phyloP scores from a whole-genome alignment of 2,329 filamentous ascomycete species.

The Clonostachys rhizophaga region DNA sequence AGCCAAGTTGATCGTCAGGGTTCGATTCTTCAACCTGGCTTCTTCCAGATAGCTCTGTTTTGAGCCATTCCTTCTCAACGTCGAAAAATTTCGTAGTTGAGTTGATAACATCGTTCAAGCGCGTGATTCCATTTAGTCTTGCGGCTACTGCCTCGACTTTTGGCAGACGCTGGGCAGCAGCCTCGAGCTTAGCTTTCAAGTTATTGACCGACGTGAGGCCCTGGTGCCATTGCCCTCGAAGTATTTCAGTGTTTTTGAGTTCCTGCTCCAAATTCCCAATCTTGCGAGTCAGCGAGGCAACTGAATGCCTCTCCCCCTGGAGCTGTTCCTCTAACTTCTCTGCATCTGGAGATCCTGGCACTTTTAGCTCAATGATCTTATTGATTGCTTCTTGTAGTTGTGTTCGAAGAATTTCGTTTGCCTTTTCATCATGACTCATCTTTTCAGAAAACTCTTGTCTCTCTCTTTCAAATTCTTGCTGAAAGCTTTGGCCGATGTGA shows the following conservation, averaged over 20 bases:
- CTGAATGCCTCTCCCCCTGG: neutral
- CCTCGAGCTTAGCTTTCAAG: neutral
- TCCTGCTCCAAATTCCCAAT: neutral
- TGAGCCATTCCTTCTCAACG: neutral
- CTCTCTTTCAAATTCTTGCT: neutral
- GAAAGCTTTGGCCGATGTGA: no score
- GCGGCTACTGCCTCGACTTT: conserved; percentile 2
- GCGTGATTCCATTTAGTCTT: conserved; percentile 1
- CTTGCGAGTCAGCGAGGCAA: neutral
- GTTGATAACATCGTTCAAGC: neutral
- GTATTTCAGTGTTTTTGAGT: neutral
- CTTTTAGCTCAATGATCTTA: neutral
- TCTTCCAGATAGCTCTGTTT: neutral
- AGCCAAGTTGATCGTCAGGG: no score
- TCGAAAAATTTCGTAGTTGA: conserved; percentile 1
- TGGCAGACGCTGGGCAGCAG: neutral
- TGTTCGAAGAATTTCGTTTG: neutral
- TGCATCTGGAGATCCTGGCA: neutral
- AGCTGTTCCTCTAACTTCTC: neutral
- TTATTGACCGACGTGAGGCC: neutral
- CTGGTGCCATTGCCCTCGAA: neutral
- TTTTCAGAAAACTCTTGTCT: neutral
- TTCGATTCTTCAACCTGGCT: neutral
- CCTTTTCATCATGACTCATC: neutral
- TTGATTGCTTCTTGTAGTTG: neutral